Base-by-base conservation (phyloP, 2,329 filamentous ascomycete genomes). In the Calonectria henricotiae region DNA sequence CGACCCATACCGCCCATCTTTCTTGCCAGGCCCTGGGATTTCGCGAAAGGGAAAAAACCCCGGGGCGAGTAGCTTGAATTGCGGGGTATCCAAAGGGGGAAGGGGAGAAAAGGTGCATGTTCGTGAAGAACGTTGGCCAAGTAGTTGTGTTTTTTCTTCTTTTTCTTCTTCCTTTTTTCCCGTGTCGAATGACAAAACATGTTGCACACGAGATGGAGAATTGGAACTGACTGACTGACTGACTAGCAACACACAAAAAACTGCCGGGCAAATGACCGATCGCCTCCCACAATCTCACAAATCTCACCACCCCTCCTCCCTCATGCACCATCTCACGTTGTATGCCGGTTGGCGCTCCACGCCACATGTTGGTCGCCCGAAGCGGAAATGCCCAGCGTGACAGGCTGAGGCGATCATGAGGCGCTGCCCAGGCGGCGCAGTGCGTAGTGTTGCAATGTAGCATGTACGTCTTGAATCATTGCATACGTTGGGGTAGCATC, bases 381-480 rank as follows among this genome's bases (percentile, higher is more conserved):
- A 68, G 27, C 32, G 72, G 75, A 58, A 76, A 71, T 67, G 47
- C 11, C 46, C 41, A 67, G 68, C 75, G 67, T 76, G 75, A 66
- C 71, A 43, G 51, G 25, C 27, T 58, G 44, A 32, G 58, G 49
- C 67, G 65, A 69, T 30, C 41, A 67, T 49, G 25, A 30, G 39
- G 27, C 63, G 61, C n/a, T 39, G 44, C 46, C 43, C 37, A 65
- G 35, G 51, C 61, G 30, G 58, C 55, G 47, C 46, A 25, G 51
- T 39, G 51, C 51, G 20, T 43, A 46, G 51, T 39, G 43, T 67
- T 32, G 35, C 44, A 61, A 30, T 30, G 27, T 30, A 30, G 27
- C 27, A 4, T 30, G 27, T 30, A 30, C 7, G 27, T 30, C 27
- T 30, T 30, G 27, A 30, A 30, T 30, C 25, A 32, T 32, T 39